Conservation (phyloP, 2,329 filamentous ascomycete species). For the Gnomoniopsis smithogilvyi region DNA sequence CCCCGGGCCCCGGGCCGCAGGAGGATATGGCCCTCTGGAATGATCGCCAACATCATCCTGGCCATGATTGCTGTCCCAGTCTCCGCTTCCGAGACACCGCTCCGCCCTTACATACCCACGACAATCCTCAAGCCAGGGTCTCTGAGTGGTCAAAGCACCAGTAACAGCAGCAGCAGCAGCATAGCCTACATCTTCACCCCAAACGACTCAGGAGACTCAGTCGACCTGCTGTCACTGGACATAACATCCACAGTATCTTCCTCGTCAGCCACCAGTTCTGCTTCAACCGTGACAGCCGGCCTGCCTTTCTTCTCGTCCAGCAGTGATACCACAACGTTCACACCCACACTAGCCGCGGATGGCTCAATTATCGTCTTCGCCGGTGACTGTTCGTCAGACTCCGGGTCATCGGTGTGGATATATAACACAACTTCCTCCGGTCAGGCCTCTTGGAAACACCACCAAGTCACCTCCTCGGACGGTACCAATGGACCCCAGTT, state of each 20-base stretch:
- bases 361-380: conserved; percentile 72
- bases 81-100: conserved; percentile 33
- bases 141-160: conserved; percentile 34
- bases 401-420: conserved; percentile 62
- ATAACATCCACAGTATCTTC: conserved; percentile 55
- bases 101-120: conserved; percentile 75
- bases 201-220: conserved; percentile 32
- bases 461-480: conserved; percentile 23
- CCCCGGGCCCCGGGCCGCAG: not conserved
- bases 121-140: conserved; percentile 59
- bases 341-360: conserved; percentile 62
- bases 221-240: conserved; percentile 63
- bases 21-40: not conserved
- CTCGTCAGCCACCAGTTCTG: conserved; percentile 38
- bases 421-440: conserved; percentile 46
- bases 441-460: conserved; percentile 42
- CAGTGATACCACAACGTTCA: conserved; percentile 55
- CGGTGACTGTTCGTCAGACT: conserved; percentile 63
- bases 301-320: conserved; percentile 60
- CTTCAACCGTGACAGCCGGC: conserved; percentile 44
- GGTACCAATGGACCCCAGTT: conserved; percentile 42
- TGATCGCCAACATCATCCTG: conserved; percentile 10
- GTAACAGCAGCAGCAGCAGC: conserved; percentile 34
- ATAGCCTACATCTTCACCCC: conserved; percentile 70
- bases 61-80: conserved; percentile 10